phyloP scores from a whole-genome alignment of 176 grass and related monocot species.

The Ananas comosus region DNA sequence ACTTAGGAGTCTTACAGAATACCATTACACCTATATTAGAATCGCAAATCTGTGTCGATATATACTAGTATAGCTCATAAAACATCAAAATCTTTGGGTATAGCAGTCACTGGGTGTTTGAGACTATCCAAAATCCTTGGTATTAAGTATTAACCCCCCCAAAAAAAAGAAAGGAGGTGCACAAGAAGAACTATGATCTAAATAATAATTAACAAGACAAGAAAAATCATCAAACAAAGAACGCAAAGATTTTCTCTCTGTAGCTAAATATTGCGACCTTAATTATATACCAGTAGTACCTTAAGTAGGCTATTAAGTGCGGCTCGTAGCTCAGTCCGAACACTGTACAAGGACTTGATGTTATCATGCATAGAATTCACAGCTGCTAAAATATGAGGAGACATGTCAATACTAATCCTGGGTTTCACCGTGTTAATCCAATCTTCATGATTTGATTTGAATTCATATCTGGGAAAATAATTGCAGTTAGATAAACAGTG shows the following conservation, averaged over 20 bases:
- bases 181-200: too few relatives aligned
- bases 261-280: conserved; percentile 15
- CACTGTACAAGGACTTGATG: conserved; percentile 72
- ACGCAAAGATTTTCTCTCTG: background rate
- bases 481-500: conserved; percentile 17
- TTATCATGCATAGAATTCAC: conserved; percentile 62
- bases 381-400: conserved; percentile 67
- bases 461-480: conserved; percentile 67
- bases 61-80: too few relatives aligned
- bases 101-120: too few relatives aligned
- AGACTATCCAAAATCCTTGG: too few relatives aligned
- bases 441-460: conserved; percentile 72
- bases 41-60: too few relatives aligned
- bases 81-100: too few relatives aligned
- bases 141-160: too few relatives aligned
- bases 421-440: conserved; percentile 94
- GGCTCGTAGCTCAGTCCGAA: conserved; percentile 65
- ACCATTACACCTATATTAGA: too few relatives aligned
- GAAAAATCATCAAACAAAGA: too few relatives aligned
- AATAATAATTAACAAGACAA: too few relatives aligned
- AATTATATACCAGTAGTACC: conserved; percentile 31
- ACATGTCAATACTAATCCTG: conserved; percentile 67
- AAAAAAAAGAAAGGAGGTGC: too few relatives aligned
- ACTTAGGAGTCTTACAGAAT: too few relatives aligned
- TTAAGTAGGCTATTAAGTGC: conserved; percentile 88